Base-by-base conservation (phyloP, 2,329 filamentous ascomycete genomes). In the Fusarium pseudonygamai region DNA sequence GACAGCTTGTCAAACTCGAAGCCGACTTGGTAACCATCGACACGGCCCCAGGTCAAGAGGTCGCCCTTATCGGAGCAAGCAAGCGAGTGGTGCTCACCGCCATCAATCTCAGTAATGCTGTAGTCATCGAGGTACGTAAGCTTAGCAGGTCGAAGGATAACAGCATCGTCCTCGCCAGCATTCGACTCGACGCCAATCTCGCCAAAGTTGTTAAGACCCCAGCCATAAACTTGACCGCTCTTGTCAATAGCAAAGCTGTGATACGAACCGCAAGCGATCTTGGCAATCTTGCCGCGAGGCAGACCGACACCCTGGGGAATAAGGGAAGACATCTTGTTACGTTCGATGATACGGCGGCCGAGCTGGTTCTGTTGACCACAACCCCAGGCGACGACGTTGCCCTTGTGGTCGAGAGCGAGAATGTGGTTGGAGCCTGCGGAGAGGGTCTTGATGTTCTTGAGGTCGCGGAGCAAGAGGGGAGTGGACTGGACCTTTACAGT, bases 201-300 rank as follows among this genome's bases (percentile, higher is more conserved):
- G 71, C 92, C 93, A 81, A 93, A 97, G 83, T 93, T 95, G 87
- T 97, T 97, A 36, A 96, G 85, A 30, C 95, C 94, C 94, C 94
- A 97, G 1, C 91, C 89, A 82, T 91, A 96, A 37, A 96, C 92
- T 36, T 89, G 87, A 43, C 91, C 93, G 20, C 89, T 87, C 64
- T 89, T 87, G 81, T 92, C 90, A 52, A 97, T 86, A 24, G 93
- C 93, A 75, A 97, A 96, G 75, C 91, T 93, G 84, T 97, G 93
- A 82, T 95, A 96, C 20, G 92, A 89, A 49, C 94, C 94, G 72
- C 89, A 91, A 24, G 87, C 88, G 55, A 85, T 79, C 75, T 84
- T 81, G 57, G 74, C 73, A 49, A 93, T 88, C 76, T 85, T 86
- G 72, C 92, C 93, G 15, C 93, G 87, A 50, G 84, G 83, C 30